These are phyloP conservation scores for Gracilaria domingensis DNA, from an alignment of 23 red algal genomes.

Conservation along the genomic window DNA sequence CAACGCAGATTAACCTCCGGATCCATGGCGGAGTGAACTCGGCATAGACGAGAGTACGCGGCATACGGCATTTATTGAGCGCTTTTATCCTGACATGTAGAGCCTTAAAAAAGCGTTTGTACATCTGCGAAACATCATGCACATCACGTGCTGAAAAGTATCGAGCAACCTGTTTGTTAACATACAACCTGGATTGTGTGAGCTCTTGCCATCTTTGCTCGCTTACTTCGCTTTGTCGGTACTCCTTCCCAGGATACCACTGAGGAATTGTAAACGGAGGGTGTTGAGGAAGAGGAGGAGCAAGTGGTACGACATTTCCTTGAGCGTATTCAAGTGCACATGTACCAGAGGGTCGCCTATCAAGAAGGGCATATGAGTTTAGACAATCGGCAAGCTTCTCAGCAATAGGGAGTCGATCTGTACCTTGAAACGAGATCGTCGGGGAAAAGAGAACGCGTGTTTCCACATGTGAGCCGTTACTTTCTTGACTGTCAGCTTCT, in stretches of 20 bases:
- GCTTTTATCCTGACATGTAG: slow-evolving; percentile 32
- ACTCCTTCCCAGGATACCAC: slow-evolving; percentile 35
- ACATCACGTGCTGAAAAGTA: slow-evolving; percentile 3
- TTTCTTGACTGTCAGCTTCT: slow-evolving; percentile 5
- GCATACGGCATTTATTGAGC: slow-evolving; percentile 22
- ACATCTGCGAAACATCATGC: slow-evolving; percentile 36
- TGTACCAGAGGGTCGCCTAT: background rate
- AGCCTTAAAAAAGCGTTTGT: slow-evolving; percentile 34
- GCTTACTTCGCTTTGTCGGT: background rate
- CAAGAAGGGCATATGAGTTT: slow-evolving; percentile 1
- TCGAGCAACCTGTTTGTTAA: slow-evolving; percentile 18
- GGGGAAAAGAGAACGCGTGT: slow-evolving; percentile 46
- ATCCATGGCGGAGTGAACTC: slow-evolving; percentile 53
- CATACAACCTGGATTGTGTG: background rate
- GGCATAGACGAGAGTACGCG: slow-evolving; percentile 33
- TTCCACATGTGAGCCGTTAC: background rate
- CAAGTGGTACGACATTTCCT: background rate
- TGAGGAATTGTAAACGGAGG: slow-evolving; percentile 20
- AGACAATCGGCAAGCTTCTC: slow-evolving; percentile 30
- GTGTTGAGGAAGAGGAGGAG: background rate
- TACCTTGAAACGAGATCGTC: slow-evolving; percentile 29
- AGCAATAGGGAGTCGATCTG: slow-evolving; percentile 20
- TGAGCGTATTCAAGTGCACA: slow-evolving; percentile 1
- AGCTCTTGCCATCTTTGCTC: slow-evolving; percentile 39
- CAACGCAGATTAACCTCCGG: slow-evolving; percentile 25